Percentiles rank a stretch among this genome's conserved stretches.
phyloP scores from a whole-genome alignment of 164 flowering plant genomes.

The Magnolia changhungtana region DNA sequence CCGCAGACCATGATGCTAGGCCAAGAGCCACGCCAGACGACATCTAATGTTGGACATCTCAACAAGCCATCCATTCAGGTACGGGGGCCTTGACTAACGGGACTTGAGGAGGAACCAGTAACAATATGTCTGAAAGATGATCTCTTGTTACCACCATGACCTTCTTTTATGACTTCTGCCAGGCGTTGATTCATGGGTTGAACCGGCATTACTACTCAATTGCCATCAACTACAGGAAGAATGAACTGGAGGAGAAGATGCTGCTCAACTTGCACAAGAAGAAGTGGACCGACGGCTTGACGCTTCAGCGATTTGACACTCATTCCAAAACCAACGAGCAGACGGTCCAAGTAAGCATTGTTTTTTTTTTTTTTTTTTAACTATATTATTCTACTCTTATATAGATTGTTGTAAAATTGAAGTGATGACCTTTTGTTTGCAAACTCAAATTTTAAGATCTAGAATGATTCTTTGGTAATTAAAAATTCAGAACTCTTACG shows the following conservation, averaged over 20 bases:
- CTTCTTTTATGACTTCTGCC: constrained; percentile 12
- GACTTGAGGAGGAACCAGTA: neutral
- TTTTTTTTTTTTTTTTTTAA: neutral
- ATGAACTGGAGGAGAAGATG: constrained; percentile 62
- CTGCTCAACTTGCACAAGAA: constrained; percentile 86
- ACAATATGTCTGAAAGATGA: neutral
- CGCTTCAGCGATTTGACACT: constrained; percentile 24
- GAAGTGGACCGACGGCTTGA: constrained; percentile 94
- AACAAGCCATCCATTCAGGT: constrained; percentile 41
- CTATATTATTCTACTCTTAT: neutral
- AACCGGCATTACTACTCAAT: constrained; percentile 95
- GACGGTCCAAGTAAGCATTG: constrained; percentile 47
- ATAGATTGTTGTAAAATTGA: neutral
- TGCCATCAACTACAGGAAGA: constrained; percentile 95
- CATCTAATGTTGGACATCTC: constrained; percentile 70
- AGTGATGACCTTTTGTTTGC: neutral
- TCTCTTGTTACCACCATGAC: neutral
- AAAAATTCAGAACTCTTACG: neutral
- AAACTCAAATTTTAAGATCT: neutral
- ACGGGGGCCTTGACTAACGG: neutral
- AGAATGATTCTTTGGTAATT: neutral
- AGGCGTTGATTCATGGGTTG: constrained; percentile 94
- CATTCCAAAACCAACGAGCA: constrained; percentile 37
- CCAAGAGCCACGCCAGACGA: constrained; percentile 95
- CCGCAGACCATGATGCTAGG: constrained; percentile 96